phyloP scores from a whole-genome alignment of 1,139 yeast species.

The Dujonia santamariae region DNA sequence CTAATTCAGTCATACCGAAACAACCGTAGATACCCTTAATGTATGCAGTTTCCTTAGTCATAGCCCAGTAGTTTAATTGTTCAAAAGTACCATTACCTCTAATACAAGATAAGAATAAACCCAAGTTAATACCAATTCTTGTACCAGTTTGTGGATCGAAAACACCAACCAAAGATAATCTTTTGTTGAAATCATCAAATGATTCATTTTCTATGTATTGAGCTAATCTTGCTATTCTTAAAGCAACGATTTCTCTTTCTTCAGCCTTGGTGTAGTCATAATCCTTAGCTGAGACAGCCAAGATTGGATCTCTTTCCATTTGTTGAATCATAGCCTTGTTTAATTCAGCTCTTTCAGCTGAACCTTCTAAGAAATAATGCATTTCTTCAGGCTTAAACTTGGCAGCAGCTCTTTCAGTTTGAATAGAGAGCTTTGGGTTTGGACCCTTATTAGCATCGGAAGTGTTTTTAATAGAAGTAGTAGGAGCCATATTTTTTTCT shows the following conservation, averaged over 20 bases:
- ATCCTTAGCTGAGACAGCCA: slow-evolving; percentile 30
- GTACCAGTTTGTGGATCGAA: slow-evolving; percentile 58
- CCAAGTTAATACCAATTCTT: slow-evolving; percentile 60
- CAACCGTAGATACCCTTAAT: slow-evolving; percentile 43
- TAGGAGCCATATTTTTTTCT: slow-evolving; percentile 1
- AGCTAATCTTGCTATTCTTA: slow-evolving; percentile 35
- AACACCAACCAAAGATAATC: slow-evolving; percentile 55
- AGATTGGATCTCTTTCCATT: slow-evolving; percentile 44
- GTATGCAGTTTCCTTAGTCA: slow-evolving; percentile 33
- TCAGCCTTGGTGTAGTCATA: slow-evolving; percentile 37
- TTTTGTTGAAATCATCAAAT: slow-evolving; percentile 32
- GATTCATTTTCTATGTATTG: slow-evolving; percentile 38
- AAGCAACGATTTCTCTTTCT: slow-evolving; percentile 35
- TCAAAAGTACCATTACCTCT: slow-evolving; percentile 67
- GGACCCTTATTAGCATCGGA: slow-evolving; percentile 26
- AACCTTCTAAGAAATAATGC: slow-evolving; percentile 43
- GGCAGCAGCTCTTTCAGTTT: slow-evolving; percentile 30
- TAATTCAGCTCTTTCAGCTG: slow-evolving; percentile 27
- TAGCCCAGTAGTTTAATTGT: slow-evolving; percentile 41
- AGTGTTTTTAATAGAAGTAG: slow-evolving; percentile 8
- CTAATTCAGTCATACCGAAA: slow-evolving; percentile 50
- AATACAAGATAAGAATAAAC: slow-evolving; percentile 65
- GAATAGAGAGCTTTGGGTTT: slow-evolving; percentile 32
- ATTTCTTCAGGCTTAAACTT: slow-evolving; percentile 30
- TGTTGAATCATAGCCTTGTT: slow-evolving; percentile 29